Evolutionary conservation across 2,329 filamentous ascomycete genomes (phyloP), one percentile per base, ranked within the genome.

Genomic region (Curvularia eragrostidis): DNA sequence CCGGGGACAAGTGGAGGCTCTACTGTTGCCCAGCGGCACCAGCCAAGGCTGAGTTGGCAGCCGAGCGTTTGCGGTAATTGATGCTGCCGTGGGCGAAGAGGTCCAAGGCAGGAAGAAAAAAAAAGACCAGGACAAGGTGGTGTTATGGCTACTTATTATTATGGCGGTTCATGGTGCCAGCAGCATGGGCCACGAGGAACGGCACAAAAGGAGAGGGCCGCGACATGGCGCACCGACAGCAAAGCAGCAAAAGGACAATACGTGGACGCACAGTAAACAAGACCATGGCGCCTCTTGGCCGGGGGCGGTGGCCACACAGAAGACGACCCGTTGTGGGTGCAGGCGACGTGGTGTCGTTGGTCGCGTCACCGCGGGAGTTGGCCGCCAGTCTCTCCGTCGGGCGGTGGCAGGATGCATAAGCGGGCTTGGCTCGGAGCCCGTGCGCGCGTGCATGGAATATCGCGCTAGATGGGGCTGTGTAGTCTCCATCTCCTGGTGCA

Each of bases 1-100:
- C 46, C 51, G 30, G 39, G 24, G 52, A 34, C 55, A 39, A 36
- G 50, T 54, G 49, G 49, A 48, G 54, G 23, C 51, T 24, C 9
- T 36, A 26, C 39, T 23, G 42, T 44, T 42, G 47, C 32, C 42
- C 54, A 56, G 48, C 32, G n/a, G 38, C 26, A 41, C 28, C 26
- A 54, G 44, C 53, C 34, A 32, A 58, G 63, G 65, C 63, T 56
- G 57, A 56, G 63, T 48, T 55, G 54, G 59, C 48, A 52, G 52
- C 43, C 46, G 52, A 48, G 28, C 36, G 36, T 13, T 19, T 39
- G 55, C 36, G 51, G 52, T 21, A 32, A 26, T 32, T 44, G 43
- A 13, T 12, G 18, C 23, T 28, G 39, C 18, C 42, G 19, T 41
- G 43, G 39, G 39, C 48, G 54, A 39, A 54, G 48, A 57, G 49